Base-by-base conservation (phyloP, 2,329 filamentous ascomycete species). In the Trichoderma koningii region DNA sequence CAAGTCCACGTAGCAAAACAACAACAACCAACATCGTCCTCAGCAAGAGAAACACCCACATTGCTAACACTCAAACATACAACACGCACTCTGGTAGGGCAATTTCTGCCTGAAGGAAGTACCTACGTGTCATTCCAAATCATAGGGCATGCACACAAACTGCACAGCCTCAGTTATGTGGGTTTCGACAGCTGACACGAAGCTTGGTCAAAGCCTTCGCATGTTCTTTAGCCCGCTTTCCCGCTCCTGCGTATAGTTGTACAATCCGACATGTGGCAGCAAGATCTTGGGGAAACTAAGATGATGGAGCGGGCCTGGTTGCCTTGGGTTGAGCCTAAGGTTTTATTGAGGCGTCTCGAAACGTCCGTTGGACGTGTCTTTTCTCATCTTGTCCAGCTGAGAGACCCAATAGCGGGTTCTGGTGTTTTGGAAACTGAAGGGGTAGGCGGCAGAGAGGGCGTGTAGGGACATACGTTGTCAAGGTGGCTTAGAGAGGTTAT, bases 91-190 rank as follows among this genome's bases (percentile, higher is more conserved):
- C 3, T 23, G 21, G 21, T 3, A 23, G 21, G 21, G 2, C 3
- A 23, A 23, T 23, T 23, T 23, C 21, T 23, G 21, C 21, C 21
- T 23, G 21, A 23, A 2, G 2, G 21, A 23, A 30, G 28, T 7
- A 30, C 5, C 12, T 26, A 38, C 19, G 44, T 26, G 41, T 19
- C 26, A 44, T 14, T 30, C 38, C 44, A 23, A 10, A 15, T 4
- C 9, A 14, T 14, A 17, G 26, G 19, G 28, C 14, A 38, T 23
- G 26, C 9, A 42, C 9, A 41, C 26, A 60, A 28, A 21, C 19
- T 21, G 56, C 45, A 60, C 34, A 42, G 56, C 56, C 56, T 60
- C 47, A 60, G 42, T 56, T 12, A 38, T 1, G 42, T 55, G 52
- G 41, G 52, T 38, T 17, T 28, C 21, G 45, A 7, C 21, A 60